Conservation (phyloP, 2,329 filamentous ascomycete genomes). For the Pestalotiopsis sp. region DNA sequence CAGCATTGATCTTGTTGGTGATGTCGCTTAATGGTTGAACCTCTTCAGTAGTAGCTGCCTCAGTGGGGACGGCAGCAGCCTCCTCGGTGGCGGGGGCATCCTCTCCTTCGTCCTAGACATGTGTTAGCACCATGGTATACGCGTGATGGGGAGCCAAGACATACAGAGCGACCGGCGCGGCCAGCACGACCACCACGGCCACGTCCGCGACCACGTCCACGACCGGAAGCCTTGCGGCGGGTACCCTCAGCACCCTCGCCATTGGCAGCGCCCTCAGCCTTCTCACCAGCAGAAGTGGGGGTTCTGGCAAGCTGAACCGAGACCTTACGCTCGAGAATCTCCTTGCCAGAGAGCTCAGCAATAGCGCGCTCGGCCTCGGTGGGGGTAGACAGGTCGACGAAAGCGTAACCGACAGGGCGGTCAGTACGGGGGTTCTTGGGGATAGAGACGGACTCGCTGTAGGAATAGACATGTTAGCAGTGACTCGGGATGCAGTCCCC, state of each 20-base stretch:
- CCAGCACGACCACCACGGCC: conserved; percentile 68
- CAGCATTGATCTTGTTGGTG: conserved; percentile 51
- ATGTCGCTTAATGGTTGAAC: conserved; percentile 57
- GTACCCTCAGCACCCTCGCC: conserved; percentile 74
- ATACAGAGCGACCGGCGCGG: conserved; percentile 61
- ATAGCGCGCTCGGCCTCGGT: conserved; percentile 96
- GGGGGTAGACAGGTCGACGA: conserved; percentile 95
- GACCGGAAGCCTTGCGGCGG: conserved; percentile 64
- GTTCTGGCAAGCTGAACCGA: conserved; percentile 98
- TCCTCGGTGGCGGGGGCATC: conserved; percentile 47
- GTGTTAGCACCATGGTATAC: conserved; percentile 19
- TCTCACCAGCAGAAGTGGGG: conserved; percentile 83
- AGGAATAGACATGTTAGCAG: conserved; percentile 19
- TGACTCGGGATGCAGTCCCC: conserved; percentile 27
- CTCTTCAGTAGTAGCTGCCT: conserved; percentile 55
- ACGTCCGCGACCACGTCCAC: conserved; percentile 67
- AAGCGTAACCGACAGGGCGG: conserved; percentile 97
- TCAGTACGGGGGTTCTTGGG: conserved; percentile 99
- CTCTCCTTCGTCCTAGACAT: conserved; percentile 45
- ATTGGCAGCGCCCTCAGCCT: conserved; percentile 69
- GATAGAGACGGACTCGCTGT: conserved; percentile 96
- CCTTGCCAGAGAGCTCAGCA: conserved; percentile 91
- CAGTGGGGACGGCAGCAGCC: conserved; percentile 39
- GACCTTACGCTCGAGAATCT: conserved; percentile 98
- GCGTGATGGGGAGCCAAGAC: conserved; percentile 26